Evolutionary conservation across 139 green algal species (phyloP), one percentile per base, ranked within the genome.

Genomic region (Chlorella sp.): DNA sequence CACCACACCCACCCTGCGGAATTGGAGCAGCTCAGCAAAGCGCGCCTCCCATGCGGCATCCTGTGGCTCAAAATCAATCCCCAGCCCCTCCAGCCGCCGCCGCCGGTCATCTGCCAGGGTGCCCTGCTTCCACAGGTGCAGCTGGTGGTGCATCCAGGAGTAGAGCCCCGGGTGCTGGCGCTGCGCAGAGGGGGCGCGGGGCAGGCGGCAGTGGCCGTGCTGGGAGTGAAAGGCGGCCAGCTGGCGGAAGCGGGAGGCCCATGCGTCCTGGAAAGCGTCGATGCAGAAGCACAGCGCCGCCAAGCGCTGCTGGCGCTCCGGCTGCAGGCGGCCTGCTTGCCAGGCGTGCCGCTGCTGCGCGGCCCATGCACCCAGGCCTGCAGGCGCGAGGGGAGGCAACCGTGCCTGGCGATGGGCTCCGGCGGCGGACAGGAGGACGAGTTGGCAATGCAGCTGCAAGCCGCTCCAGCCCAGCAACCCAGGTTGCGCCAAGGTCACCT

Each of bases 221-320:
- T 61, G 28, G 18, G 90, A 92, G 48, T 92, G 90, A 78, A 92
- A 92, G 30, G 53, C 86, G 0, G 85, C 60, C 76, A 92, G 84
- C 77, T 91, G 90, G 32, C 66, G 9, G 42, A 92, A 92, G 48
- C 86, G 84, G 0, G 60, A 60, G 2, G 42, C 26, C 90, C 90
- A 92, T 3, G 53, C 61, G 26, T 77, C 64, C 34, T 89, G n/a
- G 15, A 71, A 77, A 28, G 61, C 73, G 32, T 88, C 77, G 16
- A 39, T 34, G 26, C 48, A 39, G 11, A 92, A 61, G 32, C 77
- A 66, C 24, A 92, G 37, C 3, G 79, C 64, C 28, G 77, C 73
- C 64, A 92, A 64, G 37, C 26, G 40, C 68, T 71, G 88, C 64
- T 86, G 91, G 3, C 57, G 69, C 0, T 36, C 48, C 7, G 66